Conservation (phyloP, 345 rosid genomes). For the Diplotaxis tenuifolia region DNA sequence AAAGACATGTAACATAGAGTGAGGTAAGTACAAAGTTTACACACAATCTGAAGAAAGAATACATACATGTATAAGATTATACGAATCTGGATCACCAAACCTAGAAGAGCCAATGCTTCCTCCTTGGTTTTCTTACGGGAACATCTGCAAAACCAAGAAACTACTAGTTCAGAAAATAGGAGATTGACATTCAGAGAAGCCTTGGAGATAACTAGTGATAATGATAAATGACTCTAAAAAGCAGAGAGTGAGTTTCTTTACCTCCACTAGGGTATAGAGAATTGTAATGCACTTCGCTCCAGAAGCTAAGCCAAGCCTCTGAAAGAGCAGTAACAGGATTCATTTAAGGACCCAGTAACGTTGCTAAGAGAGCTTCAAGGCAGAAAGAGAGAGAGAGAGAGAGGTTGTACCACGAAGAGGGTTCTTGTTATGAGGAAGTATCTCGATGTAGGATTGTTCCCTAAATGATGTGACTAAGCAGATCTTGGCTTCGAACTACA, state of each 20-base stretch:
- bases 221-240: background rate
- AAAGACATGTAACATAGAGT: background rate
- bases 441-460: constrained; percentile 77
- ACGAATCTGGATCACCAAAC: background rate
- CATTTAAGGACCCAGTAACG: background rate
- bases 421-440: constrained; percentile 63
- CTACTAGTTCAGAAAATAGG: background rate
- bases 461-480: constrained; percentile 88
- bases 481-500: constrained; percentile 83
- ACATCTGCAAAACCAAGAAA: constrained; percentile 55
- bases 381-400: constrained; percentile 7
- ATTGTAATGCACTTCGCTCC: constrained; percentile 98
- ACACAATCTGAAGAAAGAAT: constrained; percentile 7
- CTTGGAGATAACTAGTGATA: background rate
- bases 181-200: background rate
- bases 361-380: background rate
- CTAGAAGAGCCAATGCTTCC: constrained; percentile 81
- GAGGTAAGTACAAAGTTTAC: constrained; percentile 1
- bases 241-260: constrained; percentile 24
- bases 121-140: constrained; percentile 60
- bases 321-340: background rate
- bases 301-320: constrained; percentile 94
- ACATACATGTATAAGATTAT: background rate
- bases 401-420: constrained; percentile 63
- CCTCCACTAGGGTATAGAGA: constrained; percentile 86